Percentiles rank a stretch among this genome's conserved stretches.
Conservation (phyloP, 352 stramenopile genomes). For the Pythium utonaiense region DNA sequence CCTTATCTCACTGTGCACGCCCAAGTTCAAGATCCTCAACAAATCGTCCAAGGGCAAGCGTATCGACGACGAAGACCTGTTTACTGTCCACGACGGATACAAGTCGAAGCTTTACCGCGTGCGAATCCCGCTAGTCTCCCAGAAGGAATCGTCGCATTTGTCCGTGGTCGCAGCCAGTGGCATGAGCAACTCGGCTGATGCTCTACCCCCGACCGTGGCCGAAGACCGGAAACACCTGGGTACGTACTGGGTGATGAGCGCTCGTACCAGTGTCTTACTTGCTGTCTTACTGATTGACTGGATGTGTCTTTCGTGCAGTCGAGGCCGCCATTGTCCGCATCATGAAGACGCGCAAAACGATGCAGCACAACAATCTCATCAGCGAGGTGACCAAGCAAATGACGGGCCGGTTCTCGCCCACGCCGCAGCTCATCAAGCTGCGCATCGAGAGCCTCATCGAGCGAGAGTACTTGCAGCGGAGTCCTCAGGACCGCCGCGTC, state of each 20-base stretch:
- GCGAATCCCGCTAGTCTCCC: constrained; percentile 94
- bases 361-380: constrained; percentile 91
- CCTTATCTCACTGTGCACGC: constrained; percentile 86
- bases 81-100: constrained; percentile 87
- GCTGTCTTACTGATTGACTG: too few relatives aligned
- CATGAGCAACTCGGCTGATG: constrained; percentile 52
- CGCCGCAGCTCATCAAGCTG: constrained; percentile 82
- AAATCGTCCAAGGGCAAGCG: constrained; percentile 88
- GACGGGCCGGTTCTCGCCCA: constrained; percentile 89
- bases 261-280: too few relatives aligned
- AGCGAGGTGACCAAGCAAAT: constrained; percentile 41
- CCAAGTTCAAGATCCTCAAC: constrained; percentile 86
- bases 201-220: constrained; percentile 89
- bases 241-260: too few relatives aligned
- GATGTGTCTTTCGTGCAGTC: constrained; percentile 37
- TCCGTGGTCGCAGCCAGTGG: constrained; percentile 28
- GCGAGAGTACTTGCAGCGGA: constrained; percentile 85
- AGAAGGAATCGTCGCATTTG: constrained; percentile 85
- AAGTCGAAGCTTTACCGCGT: constrained; percentile 88
- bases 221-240: constrained; percentile 95
- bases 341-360: constrained; percentile 98
- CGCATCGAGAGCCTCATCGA: constrained; percentile 90
- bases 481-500: constrained; percentile 73
- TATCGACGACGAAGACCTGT: constrained; percentile 79
- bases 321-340: constrained; percentile 97